Base-by-base conservation (phyloP, 2,329 filamentous ascomycete genomes). In the Phaeomoniella chlamydospora region DNA sequence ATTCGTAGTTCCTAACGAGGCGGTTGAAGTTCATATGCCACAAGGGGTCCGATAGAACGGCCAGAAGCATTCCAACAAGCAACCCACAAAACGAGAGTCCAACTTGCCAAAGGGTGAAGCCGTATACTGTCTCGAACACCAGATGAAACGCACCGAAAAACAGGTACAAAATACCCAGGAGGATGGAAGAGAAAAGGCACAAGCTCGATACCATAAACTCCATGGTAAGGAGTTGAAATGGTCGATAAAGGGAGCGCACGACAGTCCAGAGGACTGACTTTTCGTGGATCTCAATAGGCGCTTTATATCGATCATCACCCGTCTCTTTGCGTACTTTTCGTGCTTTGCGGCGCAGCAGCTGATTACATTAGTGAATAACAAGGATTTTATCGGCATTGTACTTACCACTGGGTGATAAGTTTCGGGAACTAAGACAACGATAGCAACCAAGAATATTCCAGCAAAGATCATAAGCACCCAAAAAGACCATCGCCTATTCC, bases 391-490 rank as follows among this genome's bases (percentile, higher is more conserved):
- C 31, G 85, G 57, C n/a, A n/a, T n/a, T n/a, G n/a, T n/a, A n/a
- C n/a, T n/a, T n/a, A n/a, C n/a, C 13, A 87, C 71, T 2, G 76
- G 75, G 43, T 79, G 79, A 54, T 85, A 90, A 3, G 83, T 90
- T 59, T 92, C 83, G 5, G 83, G 83, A 4, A 88, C 80, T 31
- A 83, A 63, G 18, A 81, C 51, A 14, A 74, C 52, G 38, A 90
- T 75, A 40, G 70, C 57, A 3, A 66, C 48, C 38, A 80, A 62
- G 49, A 82, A 58, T 5, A 63, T 54, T 17, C 64, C 68, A 4
- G 73, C 67, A 80, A 80, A 87, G 37, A 90, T 86, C 37, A 87
- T 57, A 39, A 88, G 60, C 2, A 83, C 65, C 47, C 83, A 90
- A 57, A 85, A 83, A 0, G 75, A 80, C 79, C 79, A 85, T 35